phyloP scores from a whole-genome alignment of 2,329 filamentous ascomycete genomes.

The Dactylellina drechsleri region DNA sequence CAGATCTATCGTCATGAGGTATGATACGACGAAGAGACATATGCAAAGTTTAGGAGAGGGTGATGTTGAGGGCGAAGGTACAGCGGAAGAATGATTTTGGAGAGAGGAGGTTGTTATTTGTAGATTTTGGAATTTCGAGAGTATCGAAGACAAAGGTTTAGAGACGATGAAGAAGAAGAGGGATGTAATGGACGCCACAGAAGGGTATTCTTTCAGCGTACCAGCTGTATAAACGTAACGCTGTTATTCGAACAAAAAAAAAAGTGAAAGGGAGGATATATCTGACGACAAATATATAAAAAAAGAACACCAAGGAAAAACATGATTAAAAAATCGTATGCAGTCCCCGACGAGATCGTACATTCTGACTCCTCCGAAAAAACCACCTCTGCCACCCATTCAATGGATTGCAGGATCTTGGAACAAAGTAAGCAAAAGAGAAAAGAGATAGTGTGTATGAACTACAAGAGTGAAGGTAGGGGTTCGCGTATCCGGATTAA shows the following conservation, averaged over 20 bases:
- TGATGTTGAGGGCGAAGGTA: no score
- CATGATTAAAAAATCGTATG: conserved; percentile 53
- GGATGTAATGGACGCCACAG: conserved; percentile 38
- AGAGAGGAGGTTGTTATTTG: background rate
- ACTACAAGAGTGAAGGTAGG: conserved; percentile 2
- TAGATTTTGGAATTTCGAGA: background rate
- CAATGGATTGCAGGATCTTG: conserved; percentile 23
- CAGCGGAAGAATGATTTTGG: background rate
- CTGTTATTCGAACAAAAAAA: conserved; percentile 25
- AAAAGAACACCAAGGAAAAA: conserved; percentile 14
- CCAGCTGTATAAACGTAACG: conserved; percentile 15
- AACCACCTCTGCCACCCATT: conserved; percentile 23
- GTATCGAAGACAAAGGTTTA: background rate
- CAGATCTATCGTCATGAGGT: conserved; percentile 43
- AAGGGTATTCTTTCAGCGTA: conserved; percentile 42
- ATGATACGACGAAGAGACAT: conserved; percentile 20
- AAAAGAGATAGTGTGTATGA: background rate
- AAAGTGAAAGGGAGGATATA: conserved; percentile 15
- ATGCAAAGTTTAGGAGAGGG: background rate
- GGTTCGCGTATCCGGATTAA: conserved; percentile 25
- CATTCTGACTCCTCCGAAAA: conserved; percentile 46
- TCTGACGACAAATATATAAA: conserved; percentile 1
- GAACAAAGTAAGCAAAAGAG: conserved; percentile 14
- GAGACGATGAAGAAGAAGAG: background rate
- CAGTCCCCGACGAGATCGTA: conserved; percentile 43